Percentiles rank a stretch among this genome's conserved stretches.
phyloP scores from a whole-genome alignment of 768 basidiomycete species.

The Phylloporus arenicola region DNA sequence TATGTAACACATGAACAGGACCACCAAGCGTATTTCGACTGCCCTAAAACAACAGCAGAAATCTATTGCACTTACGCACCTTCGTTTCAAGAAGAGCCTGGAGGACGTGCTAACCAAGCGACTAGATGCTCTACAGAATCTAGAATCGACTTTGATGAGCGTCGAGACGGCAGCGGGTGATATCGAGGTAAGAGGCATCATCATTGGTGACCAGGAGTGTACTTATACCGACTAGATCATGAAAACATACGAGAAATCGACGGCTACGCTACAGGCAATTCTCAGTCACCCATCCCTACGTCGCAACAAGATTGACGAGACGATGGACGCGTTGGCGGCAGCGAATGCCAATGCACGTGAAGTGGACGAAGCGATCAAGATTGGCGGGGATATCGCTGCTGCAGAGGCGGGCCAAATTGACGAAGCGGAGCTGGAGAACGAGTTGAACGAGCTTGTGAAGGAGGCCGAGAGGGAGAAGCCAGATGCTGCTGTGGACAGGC shows the following conservation, averaged over 20 bases:
- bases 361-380: conserved; percentile 69
- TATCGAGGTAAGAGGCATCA: conserved; percentile 57
- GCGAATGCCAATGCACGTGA: conserved; percentile 79
- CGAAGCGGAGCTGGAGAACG: conserved; percentile 57
- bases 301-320: conserved; percentile 73
- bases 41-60: conserved; percentile 70
- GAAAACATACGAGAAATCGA: conserved; percentile 79
- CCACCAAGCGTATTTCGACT: conserved; percentile 55
- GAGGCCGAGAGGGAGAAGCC: conserved; percentile 37
- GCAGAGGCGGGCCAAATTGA: conserved; percentile 44
- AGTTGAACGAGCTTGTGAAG: conserved; percentile 53
- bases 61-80: conserved; percentile 62
- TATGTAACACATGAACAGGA: conserved; percentile 38
- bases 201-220: not conserved
- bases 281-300: conserved; percentile 77
- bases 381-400: conserved; percentile 59
- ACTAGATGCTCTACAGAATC: conserved; percentile 62
- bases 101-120: conserved; percentile 76
- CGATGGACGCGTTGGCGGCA: conserved; percentile 82
- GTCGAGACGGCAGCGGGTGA: conserved; percentile 90
- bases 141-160: conserved; percentile 70
- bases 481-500: conserved; percentile 26
- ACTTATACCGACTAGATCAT: conserved; percentile 54
- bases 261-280: conserved; percentile 67
- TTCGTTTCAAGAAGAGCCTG: conserved; percentile 77